Percentiles rank a stretch among this genome's conserved stretches.
These are phyloP conservation scores for Acacia crassicarpa DNA, from an alignment of 306 rosid species.

Conservation along the genomic window DNA sequence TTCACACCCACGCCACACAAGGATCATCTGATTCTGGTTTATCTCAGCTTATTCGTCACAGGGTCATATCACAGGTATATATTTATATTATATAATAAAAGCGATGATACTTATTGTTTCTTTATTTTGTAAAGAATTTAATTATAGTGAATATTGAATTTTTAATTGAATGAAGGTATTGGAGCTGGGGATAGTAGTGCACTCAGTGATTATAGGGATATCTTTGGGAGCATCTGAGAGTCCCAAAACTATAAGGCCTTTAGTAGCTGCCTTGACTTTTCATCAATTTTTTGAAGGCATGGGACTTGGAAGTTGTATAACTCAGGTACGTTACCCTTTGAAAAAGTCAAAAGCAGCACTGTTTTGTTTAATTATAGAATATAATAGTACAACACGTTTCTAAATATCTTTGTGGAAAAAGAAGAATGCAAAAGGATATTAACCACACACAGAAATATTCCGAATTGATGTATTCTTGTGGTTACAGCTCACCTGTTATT, in stretches of 20 bases:
- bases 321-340: constrained; percentile 50
- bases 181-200: constrained; percentile 83
- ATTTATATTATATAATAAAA: background rate
- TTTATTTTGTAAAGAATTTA: too few relatives aligned
- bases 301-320: constrained; percentile 86
- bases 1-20: constrained; percentile 47
- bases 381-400: background rate
- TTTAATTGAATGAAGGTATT: constrained; percentile 43
- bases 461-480: background rate
- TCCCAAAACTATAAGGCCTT: constrained; percentile 63
- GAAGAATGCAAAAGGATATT: background rate
- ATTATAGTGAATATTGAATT: too few relatives aligned
- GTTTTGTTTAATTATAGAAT: background rate
- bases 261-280: constrained; percentile 71
- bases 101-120: background rate
- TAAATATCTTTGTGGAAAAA: background rate
- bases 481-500: background rate
- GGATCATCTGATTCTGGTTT: background rate
- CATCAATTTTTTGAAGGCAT: constrained; percentile 92
- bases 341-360: background rate
- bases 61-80: background rate
- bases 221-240: constrained; percentile 73
- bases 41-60: background rate
- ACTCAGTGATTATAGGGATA: constrained; percentile 80
- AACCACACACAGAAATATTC: background rate